Conservation (phyloP, 129 eudicot genomes). For the Artemisia tridentata region DNA sequence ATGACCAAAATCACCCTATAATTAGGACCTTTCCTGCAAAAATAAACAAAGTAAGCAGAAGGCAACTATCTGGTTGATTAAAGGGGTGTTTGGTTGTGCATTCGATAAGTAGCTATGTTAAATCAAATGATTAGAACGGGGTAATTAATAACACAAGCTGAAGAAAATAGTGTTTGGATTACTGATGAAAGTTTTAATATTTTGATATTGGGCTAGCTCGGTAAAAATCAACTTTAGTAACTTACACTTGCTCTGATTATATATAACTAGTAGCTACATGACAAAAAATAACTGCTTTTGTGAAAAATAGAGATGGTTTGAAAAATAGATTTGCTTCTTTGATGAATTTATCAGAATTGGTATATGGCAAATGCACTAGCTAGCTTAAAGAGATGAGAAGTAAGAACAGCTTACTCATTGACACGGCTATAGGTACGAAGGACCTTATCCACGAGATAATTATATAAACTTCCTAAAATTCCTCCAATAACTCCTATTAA, state of each 20-base stretch:
- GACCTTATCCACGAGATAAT: conserved; percentile 85
- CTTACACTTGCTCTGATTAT: too few relatives aligned
- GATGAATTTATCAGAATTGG: background rate
- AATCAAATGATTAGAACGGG: background rate
- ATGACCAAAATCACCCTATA: conserved; percentile 63
- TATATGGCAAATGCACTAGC: background rate
- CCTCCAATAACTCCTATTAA: conserved; percentile 86
- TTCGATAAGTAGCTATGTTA: background rate
- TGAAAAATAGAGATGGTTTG: background rate
- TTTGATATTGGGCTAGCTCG: too few relatives aligned
- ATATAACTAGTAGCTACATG: background rate
- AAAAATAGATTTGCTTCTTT: background rate
- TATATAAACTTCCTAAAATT: conserved; percentile 75
- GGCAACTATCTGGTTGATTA: background rate
- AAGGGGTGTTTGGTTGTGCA: background rate
- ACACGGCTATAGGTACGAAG: conserved; percentile 71
- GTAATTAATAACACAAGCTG: background rate
- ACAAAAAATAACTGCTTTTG: background rate
- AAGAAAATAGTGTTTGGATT: background rate
- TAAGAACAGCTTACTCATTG: conserved; percentile 59
- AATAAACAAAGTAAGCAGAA: conserved; percentile 1
- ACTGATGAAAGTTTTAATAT: background rate
- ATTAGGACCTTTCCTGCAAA: conserved; percentile 79
- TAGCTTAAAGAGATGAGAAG: background rate
- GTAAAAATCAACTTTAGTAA: too few relatives aligned